Evolutionary conservation across 345 rosid genomes (phyloP), one percentile per base, ranked within the genome.

Genomic region (Heritiera littoralis): DNA sequence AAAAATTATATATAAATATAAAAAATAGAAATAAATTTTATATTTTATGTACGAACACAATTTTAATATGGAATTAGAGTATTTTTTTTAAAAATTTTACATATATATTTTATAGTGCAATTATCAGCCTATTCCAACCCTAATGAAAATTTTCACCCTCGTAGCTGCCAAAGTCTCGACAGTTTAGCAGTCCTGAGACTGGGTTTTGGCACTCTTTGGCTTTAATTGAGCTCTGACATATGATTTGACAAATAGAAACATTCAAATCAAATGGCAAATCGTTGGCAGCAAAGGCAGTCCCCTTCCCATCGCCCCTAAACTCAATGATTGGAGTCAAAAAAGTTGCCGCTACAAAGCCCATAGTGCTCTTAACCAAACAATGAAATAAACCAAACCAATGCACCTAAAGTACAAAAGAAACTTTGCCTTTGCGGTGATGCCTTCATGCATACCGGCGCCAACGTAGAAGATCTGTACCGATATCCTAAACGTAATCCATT

Each of bases 211-310:
- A 7, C 17, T 5, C n/a, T 64, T 32, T 23, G 3, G 52, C 23
- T 30, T 71, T 14, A 52, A 30, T 51, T 51, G 51, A 51, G 45
- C 40, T 32, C 56, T 73, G 64, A 32, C 64, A 54, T 38, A n/a
- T 73, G 77, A 73, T 55, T 73, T 55, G 51, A 73, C 77, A 15
- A 54, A 38, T 40, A 38, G 12, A 55, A 73, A 55, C 63, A 73
- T 1, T 55, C 48, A 73, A 73, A 73, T 73, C 76, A 56, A 73
- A 73, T 55, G 65, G 9, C 64, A 73, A 55, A 73, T 55, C 65
- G 5, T 5, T 38, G 18, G 74, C 58, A 13, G 54, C 54, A 13
- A 49, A 71, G 5, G 23, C 1, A 35, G 38, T 1, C 38, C 38
- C 38, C 38, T 1, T 0, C 38, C 38, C 38, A 2, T 35, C 38